Conservation (phyloP, 106 monocot species). For the Iris macrosiphon region DNA sequence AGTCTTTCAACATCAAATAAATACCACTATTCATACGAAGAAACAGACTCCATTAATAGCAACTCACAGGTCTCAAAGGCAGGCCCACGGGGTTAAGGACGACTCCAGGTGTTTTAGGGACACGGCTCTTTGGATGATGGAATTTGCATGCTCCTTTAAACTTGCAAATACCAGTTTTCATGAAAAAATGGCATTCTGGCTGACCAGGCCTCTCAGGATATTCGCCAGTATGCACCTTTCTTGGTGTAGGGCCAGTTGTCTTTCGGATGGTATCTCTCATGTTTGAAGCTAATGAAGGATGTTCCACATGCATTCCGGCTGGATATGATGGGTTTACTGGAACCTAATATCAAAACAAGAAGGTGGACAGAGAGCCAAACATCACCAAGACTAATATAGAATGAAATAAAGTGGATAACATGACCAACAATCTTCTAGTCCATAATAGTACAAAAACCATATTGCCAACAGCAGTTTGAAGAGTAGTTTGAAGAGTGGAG, state of each 20-base stretch:
- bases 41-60: too few species aligned
- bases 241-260: neutral
- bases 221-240: constrained; percentile 23
- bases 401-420: too few species aligned
- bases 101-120: constrained; percentile 43
- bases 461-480: too few species aligned
- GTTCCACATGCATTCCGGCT: constrained; percentile 8
- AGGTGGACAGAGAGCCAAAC: neutral
- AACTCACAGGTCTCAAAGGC: constrained; percentile 79
- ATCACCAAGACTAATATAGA: neutral
- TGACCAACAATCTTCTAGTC: too few species aligned
- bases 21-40: too few species aligned
- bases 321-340: neutral
- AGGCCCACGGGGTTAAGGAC: constrained; percentile 66
- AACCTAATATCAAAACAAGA: neutral
- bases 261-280: neutral
- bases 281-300: constrained; percentile 3
- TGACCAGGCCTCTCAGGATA: constrained; percentile 97
- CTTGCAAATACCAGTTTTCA: constrained; percentile 97
- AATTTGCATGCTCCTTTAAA: constrained; percentile 86
- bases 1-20: too few species aligned
- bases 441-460: too few species aligned
- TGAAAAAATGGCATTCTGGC: constrained; percentile 89
- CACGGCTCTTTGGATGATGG: constrained; percentile 83
- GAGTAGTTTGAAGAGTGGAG: too few species aligned